Conservation (phyloP, 1,139 yeast genomes). For the Hemisphaericaspora lyxosophila region DNA sequence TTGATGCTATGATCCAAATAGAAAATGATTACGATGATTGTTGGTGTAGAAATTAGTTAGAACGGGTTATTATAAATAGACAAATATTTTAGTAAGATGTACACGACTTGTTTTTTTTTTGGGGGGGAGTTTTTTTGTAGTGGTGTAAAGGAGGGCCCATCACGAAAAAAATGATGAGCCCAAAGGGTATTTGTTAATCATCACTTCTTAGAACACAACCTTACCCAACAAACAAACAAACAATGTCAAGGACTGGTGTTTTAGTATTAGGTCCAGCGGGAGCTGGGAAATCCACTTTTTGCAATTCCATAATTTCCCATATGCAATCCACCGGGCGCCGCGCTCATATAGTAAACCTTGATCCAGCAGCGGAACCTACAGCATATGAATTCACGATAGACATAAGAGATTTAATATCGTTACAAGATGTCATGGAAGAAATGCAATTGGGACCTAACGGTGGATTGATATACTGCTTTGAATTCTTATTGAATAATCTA, state of each 20-base stretch:
- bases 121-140: no score
- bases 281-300: conserved; percentile 90
- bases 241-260: conserved; percentile 95
- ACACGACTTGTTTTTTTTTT: conserved; percentile 2
- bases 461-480: conserved; percentile 90
- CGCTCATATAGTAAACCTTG: conserved; percentile 91
- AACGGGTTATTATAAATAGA: neutral
- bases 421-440: conserved; percentile 97
- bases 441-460: conserved; percentile 95
- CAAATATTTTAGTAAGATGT: no score
- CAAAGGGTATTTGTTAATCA: no score
- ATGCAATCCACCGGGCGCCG: conserved; percentile 89
- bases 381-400: conserved; percentile 92
- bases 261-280: conserved; percentile 97
- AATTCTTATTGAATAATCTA: conserved; percentile 76
- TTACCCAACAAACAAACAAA: neutral
- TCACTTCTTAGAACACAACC: neutral
- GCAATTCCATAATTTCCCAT: conserved; percentile 81
- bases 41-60: conserved; percentile 47
- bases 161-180: no score
- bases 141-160: no score
- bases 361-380: conserved; percentile 96
- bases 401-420: conserved; percentile 83
- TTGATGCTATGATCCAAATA: conserved; percentile 59
- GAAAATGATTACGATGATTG: conserved; percentile 59